Evolutionary conservation across 2,329 filamentous ascomycete genomes (phyloP), one percentile per base, ranked within the genome.

Genomic region (Aspergillus quadrilineatus): DNA sequence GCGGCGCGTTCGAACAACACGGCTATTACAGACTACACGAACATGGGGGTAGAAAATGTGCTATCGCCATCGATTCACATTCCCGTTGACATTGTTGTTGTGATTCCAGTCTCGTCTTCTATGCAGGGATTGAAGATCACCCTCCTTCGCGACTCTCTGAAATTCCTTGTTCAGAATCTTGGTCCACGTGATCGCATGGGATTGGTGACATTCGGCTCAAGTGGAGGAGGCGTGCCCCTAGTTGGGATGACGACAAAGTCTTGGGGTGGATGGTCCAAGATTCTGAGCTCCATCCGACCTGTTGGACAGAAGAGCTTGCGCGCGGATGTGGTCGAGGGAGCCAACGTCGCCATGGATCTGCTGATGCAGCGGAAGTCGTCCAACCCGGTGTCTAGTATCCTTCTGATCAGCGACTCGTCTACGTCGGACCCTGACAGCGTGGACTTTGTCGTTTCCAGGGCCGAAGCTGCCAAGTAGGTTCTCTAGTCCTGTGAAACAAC

Each of bases 121-220:
- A 99, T 97, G 93, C 94, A 97, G 74, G 94, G 94, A n/a, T 85
- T 99, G 59, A 99, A 99, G 78, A 97, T 97, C 69, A 96, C 93
- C 60, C 81, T 99, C 1, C 85, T 99, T 12, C 87, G 92, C 42
- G 94, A 99, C 73, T 89, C 93, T 0, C 81, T 99, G 36, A 90
- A 89, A 57, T 99, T 97, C 72, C 87, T 99, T 73, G 90, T 99
- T 2, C 84, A 88, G 64, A 93, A 86, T 47, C 85, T 99, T 0
- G 94, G 94, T 32, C 92, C 97, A 65, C 85, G 92, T 53, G 94
- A 99, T 72, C 89, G 94, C 44, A 96, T 99, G 93, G 94, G 94
- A 5, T 77, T 99, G 43, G 94, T 99, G 22, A 97, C 94, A 0
- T 99, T 99, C 73, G 94, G 94, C 2, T 97, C 93, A 0, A 95